A percentile compares a stretch with the other conserved stretches of the same genome.
Evolutionary conservation across 768 basidiomycete genomes (phyloP).

Genomic region (Chalciporus pseudorubinellus): DNA sequence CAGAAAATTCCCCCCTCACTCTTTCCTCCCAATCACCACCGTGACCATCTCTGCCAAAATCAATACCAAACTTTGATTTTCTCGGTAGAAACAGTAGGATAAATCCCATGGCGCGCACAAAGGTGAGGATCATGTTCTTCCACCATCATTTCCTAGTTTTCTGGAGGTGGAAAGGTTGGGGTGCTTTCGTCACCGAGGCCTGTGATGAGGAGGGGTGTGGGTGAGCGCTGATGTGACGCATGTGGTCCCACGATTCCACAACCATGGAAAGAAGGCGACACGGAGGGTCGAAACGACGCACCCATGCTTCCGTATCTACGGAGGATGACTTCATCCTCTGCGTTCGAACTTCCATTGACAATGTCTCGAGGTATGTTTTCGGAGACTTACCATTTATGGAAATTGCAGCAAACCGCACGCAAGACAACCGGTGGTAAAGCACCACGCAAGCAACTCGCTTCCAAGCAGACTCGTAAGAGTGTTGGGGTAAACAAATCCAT

Average conservation of each 20-base stretch:
- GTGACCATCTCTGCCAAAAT: constrained; percentile 13
- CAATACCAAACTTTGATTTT: too few relatives aligned
- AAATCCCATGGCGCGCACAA: constrained; percentile 62
- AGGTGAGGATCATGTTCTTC: constrained; percentile 27
- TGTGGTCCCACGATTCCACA: constrained; percentile 11
- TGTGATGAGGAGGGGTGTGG: constrained; percentile 1
- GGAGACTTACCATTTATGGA: too few relatives aligned
- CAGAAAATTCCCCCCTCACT: constrained; percentile 3
- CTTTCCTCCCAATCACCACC: constrained; percentile 19
- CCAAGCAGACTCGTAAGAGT: constrained; percentile 54
- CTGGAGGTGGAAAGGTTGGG: background rate
- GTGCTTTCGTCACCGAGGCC: constrained; percentile 6
- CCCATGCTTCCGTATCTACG: constrained; percentile 11
- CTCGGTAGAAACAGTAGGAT: background rate
- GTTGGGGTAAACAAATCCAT: constrained; percentile 15
- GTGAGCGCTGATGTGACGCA: constrained; percentile 12
- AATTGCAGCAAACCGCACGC: too few relatives aligned
- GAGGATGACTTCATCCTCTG: constrained; percentile 7
- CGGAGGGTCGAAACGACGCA: constrained; percentile 27
- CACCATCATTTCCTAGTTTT: background rate
- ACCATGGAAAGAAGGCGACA: constrained; percentile 17
- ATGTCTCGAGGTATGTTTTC: constrained; percentile 26
- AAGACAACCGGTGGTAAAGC: too few relatives aligned
- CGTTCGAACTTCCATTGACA: constrained; percentile 27
- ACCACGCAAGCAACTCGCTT: constrained; percentile 80